Percentiles rank a stretch among this genome's conserved stretches.
These are phyloP conservation scores for Aspergillus novofumigatus DNA, from an alignment of 2,329 filamentous ascomycete genomes.

Conservation along the genomic window DNA sequence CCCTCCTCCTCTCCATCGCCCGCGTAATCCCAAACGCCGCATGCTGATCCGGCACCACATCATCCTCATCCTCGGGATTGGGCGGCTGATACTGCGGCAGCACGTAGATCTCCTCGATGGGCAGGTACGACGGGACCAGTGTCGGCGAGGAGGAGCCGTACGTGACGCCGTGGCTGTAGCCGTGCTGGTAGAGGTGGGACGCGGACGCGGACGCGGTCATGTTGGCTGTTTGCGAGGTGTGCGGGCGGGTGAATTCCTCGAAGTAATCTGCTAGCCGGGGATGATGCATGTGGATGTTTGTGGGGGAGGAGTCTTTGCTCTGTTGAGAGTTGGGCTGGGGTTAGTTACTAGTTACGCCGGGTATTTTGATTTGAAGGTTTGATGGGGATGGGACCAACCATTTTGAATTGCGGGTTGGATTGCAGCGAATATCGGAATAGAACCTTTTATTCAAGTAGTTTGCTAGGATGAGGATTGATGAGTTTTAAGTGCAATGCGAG, in stretches of 20 bases:
- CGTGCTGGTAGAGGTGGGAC: slow-evolving; percentile 14
- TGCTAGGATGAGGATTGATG: not conserved
- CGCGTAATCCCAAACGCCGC: slow-evolving; percentile 63
- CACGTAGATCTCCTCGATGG: slow-evolving; percentile 60
- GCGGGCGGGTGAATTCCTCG: slow-evolving; percentile 48
- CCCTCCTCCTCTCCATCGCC: slow-evolving; percentile 53
- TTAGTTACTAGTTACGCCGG: not conserved
- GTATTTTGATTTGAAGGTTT: slow-evolving; percentile 2
- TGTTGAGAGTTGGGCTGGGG: slow-evolving; percentile 19
- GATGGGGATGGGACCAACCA: slow-evolving; percentile 12
- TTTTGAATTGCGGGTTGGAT: slow-evolving; percentile 14
- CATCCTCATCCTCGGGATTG: slow-evolving; percentile 65
- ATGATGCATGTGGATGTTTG: slow-evolving; percentile 47
- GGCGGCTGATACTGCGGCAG: slow-evolving; percentile 57
- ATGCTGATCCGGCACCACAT: slow-evolving; percentile 64
- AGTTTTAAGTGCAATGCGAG: not conserved
- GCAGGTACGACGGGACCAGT: slow-evolving; percentile 41
- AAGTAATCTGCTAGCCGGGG: slow-evolving; percentile 47
- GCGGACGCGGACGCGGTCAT: slow-evolving; percentile 7
- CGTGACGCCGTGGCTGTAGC: slow-evolving; percentile 18
- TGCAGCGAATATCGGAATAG: not conserved
- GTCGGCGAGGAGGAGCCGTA: slow-evolving; percentile 30
- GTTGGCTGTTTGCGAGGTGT: slow-evolving; percentile 29
- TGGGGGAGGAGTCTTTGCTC: slow-evolving; percentile 50
- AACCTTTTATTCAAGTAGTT: no score